Percentiles rank a stretch among this genome's conserved stretches.
phyloP scores from a whole-genome alignment of 306 rosid species.

The Pyrus communis region DNA sequence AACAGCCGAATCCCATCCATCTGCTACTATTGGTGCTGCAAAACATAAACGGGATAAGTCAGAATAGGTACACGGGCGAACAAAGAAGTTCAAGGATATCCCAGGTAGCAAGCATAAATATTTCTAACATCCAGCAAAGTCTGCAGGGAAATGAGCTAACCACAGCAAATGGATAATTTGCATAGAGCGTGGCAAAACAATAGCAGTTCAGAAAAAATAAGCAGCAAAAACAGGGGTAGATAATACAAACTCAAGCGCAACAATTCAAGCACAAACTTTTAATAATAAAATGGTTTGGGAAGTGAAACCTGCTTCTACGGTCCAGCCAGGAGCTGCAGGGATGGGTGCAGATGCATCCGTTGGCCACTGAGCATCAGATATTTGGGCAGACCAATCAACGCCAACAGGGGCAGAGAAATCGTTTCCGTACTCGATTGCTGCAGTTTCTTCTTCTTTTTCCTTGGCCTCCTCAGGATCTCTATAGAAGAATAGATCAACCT shows the following conservation, averaged over 20 bases:
- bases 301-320: conserved; percentile 24
- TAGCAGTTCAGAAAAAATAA: background rate
- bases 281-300: background rate
- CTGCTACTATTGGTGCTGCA: conserved; percentile 10
- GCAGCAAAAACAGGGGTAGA: background rate
- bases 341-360: conserved; percentile 8
- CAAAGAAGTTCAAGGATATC: background rate
- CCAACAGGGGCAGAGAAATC: conserved; percentile 7
- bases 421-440: background rate
- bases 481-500: conserved; percentile 86
- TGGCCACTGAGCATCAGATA: conserved; percentile 32
- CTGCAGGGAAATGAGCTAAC: background rate
- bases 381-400: conserved; percentile 35
- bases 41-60: background rate
- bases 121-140: background rate
- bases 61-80: background rate
- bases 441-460: conserved; percentile 66
- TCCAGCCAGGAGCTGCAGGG: conserved; percentile 30
- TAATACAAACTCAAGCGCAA: background rate
- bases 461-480: conserved; percentile 82
- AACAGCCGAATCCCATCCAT: conserved; percentile 32
- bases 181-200: background rate
- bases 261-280: background rate
- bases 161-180: background rate
- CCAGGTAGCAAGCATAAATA: background rate